These are phyloP conservation scores for Citrullus amarus DNA, from an alignment of 306 rosid species.

Conservation along the genomic window DNA sequence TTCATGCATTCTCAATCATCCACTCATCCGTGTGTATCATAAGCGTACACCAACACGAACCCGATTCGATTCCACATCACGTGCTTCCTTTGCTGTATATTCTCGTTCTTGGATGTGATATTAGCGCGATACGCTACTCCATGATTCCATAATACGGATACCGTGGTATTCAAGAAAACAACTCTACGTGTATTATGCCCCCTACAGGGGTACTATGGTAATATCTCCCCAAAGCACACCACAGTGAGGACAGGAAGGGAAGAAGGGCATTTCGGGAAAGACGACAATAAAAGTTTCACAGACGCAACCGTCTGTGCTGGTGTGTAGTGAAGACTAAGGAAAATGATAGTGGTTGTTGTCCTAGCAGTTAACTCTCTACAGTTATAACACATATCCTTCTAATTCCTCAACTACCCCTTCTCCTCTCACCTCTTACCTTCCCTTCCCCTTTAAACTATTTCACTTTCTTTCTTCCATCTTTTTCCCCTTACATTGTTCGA, in stretches of 20 bases:
- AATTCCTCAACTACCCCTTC: conserved; percentile 35
- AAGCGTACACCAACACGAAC: background rate
- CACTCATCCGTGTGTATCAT: background rate
- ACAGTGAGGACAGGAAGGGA: no score
- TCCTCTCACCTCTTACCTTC: background rate
- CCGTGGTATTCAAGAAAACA: conserved; percentile 3
- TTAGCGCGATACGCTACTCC: background rate
- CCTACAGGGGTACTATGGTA: conserved; percentile 15
- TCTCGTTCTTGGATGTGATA: background rate
- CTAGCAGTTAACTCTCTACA: conserved; percentile 22
- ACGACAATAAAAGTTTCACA: conserved; percentile 8
- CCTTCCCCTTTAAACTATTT: background rate
- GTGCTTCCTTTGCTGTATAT: conserved; percentile 11
- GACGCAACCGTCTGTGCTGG: conserved; percentile 18
- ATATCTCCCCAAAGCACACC: background rate
- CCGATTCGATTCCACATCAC: conserved; percentile 12
- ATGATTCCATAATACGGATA: background rate
- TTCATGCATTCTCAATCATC: no score
- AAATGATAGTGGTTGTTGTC: conserved; percentile 40
- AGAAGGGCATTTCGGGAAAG: conserved; percentile 20
- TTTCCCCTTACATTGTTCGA: conserved; percentile 3
- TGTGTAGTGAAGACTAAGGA: conserved; percentile 41
- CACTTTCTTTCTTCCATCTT: conserved; percentile 12
- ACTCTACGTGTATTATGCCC: background rate
- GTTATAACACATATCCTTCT: conserved; percentile 6